Conservation (phyloP, 371 early-diverging fungal species). For the Rhizopus arrhizus region DNA sequence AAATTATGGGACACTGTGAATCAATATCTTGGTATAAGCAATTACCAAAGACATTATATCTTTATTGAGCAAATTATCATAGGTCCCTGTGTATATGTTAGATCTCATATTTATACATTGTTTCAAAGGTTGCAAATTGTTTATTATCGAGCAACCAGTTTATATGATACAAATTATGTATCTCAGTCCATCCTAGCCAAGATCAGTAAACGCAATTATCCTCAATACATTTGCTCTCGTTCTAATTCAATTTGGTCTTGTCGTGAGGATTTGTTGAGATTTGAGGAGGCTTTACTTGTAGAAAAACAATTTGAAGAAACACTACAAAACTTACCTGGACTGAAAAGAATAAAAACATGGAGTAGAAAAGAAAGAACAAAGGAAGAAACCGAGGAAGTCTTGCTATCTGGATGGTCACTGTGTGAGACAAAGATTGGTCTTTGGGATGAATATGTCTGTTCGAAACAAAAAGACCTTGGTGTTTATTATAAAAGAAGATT, state of each 20-base stretch:
- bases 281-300: conserved; percentile 53
- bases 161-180: conserved; percentile 41
- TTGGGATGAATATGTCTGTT: conserved; percentile 45
- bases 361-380: conserved; percentile 9
- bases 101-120: conserved; percentile 24
- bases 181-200: conserved; percentile 57
- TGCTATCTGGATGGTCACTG: conserved; percentile 31
- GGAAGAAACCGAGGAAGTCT: conserved; percentile 18
- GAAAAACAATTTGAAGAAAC: conserved; percentile 37
- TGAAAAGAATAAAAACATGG: conserved; percentile 4
- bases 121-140: conserved; percentile 59
- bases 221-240: conserved; percentile 54
- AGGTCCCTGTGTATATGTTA: conserved; percentile 40
- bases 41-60: no score
- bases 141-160: conserved; percentile 47
- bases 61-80: no score
- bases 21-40: conserved; percentile 8
- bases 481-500: conserved; percentile 51
- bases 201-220: conserved; percentile 61
- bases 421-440: conserved; percentile 46
- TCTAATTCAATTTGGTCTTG: conserved; percentile 56
- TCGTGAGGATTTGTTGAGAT: conserved; percentile 56
- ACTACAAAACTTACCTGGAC: conserved; percentile 26
- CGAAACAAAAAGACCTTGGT: conserved; percentile 7
- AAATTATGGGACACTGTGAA: conserved; percentile 19